Evolutionary conservation across 2,329 filamentous ascomycete genomes (phyloP), one percentile per base, ranked within the genome.

Genomic region (Ophiostoma tasmaniense): DNA sequence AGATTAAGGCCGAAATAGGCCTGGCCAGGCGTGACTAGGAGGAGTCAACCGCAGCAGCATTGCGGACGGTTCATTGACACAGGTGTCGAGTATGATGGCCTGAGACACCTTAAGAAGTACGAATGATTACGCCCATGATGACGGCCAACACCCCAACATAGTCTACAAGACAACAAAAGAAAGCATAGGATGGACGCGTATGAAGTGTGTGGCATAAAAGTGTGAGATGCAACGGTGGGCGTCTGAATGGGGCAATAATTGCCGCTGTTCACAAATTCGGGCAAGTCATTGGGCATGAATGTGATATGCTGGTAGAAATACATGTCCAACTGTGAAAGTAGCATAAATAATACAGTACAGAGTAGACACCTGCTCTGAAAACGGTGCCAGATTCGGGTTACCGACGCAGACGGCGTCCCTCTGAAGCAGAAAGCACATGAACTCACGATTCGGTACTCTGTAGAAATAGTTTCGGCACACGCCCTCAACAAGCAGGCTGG

Each of bases 281-380:
- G n/a, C 50, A 17, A 20, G 55, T 25, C 55, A 14, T 61, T 61
- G 55, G 55, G 55, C 50, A 55, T 55, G 50, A 55, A 55, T 61
- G 25, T 61, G 55, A 61, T 61, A 61, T 61, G 55, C 55, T 61
- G 25, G 50, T 55, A 55, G 20, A n/a, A n/a, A n/a, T 52, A 22
- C n/a, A 17, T 45, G n/a, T n/a, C 7, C 42, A 45, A 45, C 42
- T 45, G 42, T 45, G 42, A 6, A 45, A n/a, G 42, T 45, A 45
- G 17, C 13, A 45, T 20, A 45, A 7, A 45, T n/a, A 45, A 20
- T n/a, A 20, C n/a, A 45, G 20, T 1, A 7, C 3, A 20, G 14
- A 17, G 5, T 45, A n/a, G 42, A 45, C 11, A 13, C n/a, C 14
- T 30, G 52, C 10, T 11, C 0, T 30, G 5, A 20, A 14, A 61